A percentile compares a stretch with the other conserved stretches of the same genome.
These are phyloP conservation scores for Talaromyces proteolyticus DNA, from an alignment of 495 filamentous ascomycete species.

Conservation along the genomic window DNA sequence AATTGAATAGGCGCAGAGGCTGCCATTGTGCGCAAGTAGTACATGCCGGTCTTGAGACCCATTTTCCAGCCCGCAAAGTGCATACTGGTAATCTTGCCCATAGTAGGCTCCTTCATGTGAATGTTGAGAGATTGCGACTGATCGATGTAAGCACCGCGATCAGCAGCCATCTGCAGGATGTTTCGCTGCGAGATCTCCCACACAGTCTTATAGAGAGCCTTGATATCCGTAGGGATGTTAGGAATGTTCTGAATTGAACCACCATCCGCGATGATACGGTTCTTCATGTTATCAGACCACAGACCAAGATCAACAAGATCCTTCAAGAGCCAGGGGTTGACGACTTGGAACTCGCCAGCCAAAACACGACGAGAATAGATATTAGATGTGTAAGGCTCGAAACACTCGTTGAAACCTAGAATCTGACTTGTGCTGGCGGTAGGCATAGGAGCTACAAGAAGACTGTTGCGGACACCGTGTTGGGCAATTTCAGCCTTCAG, in stretches of 20 bases:
- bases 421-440: constrained; percentile 96
- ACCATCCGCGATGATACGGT: constrained; percentile 95
- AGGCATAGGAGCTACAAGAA: constrained; percentile 95
- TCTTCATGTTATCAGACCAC: constrained; percentile 99
- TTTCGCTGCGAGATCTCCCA: constrained; percentile 98
- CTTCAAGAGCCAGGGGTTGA: constrained; percentile 98
- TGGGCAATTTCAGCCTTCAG: constrained; percentile 88
- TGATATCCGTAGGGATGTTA: constrained; percentile 93
- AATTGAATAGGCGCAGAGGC: constrained; percentile 97
- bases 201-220: constrained; percentile 97
- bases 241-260: constrained; percentile 95
- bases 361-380: constrained; percentile 98
- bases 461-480: constrained; percentile 87
- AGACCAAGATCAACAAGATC: constrained; percentile 96
- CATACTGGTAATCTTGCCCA: constrained; percentile 99
- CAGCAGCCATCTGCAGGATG: constrained; percentile 95
- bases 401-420: constrained; percentile 97
- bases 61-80: constrained; percentile 99
- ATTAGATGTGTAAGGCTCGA: constrained; percentile 99
- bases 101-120: constrained; percentile 97
- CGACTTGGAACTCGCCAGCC: constrained; percentile 97
- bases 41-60: constrained; percentile 99
- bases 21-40: constrained; percentile 98
- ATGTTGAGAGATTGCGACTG: constrained; percentile 99
- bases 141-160: constrained; percentile 96